Base-by-base conservation (phyloP, 257 asterid species). In the Solanum ossicruentum region DNA sequence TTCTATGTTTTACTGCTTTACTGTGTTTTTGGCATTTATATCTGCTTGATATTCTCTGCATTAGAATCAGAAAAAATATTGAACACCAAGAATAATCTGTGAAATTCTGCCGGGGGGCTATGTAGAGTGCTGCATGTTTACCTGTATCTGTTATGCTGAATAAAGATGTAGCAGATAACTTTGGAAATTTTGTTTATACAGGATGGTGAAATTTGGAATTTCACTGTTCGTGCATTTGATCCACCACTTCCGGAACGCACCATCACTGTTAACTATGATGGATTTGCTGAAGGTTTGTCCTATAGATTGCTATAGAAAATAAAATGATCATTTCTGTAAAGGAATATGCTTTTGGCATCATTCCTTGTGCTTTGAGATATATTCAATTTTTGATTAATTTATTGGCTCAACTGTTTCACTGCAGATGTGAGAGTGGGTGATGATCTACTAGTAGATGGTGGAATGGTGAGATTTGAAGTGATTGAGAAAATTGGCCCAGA, bases 391-490 rank as follows among this genome's bases (percentile, higher is more conserved):
- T 57, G 75, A 60, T 47, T 83, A 71, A 57, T 71, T 54, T 80
- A 15, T 71, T 57, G 32, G 26, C 41, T 85, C 11, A 13, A 78
- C 57, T 82, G 60, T 83, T 43, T 10, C 69, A 3, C 84, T 86
- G 73, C 98, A 97, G 99, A 97, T 94, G 95, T 94, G 75, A 87
- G 88, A 84, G 93, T 93, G 69, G 98, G 99, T 21, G 99, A 97
- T 91, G 99, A 95, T 41, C 98, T 97, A 84, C 92, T 97, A 57
- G 97, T 97, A 61, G 99, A 97, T 89, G 99, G 99, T 90, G 99
- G 99, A 85, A 97, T 97, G 99, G 99, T 95, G 87, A 92, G 99
- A 88, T 97, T 95, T 92, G 99, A 97, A 85, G 99, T 97, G 90
- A 90, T 93, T 60, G 99, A 95, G 89, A 97, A 92, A 90, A 90